Percentiles rank a stretch among this genome's conserved stretches.
phyloP scores from a whole-genome alignment of 306 rosid genomes.

The Cicer judaicum region DNA sequence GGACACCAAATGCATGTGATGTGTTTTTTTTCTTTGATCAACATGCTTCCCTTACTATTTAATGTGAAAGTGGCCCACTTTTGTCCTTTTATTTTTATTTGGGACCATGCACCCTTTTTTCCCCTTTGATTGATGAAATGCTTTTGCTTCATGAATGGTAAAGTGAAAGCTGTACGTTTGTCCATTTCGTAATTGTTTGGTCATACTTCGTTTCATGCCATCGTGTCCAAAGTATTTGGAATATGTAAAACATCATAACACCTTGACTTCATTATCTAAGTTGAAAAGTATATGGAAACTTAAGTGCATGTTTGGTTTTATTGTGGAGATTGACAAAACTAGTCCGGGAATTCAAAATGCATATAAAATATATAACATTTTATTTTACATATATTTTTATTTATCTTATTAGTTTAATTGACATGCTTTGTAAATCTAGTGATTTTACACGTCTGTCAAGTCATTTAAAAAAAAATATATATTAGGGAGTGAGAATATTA shows the following conservation, averaged over 20 bases:
- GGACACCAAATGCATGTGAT: conserved; percentile 57
- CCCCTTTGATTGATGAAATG: conserved; percentile 24
- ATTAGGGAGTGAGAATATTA: no score
- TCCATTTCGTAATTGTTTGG: conserved; percentile 41
- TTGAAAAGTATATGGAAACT: not conserved
- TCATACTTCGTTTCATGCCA: conserved; percentile 26
- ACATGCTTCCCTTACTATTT: conserved; percentile 31
- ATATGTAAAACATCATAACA: not conserved
- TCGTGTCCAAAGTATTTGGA: conserved; percentile 37
- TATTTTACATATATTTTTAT: no score
- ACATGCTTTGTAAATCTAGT: no score
- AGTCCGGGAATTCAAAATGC: no score
- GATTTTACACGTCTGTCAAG: no score
- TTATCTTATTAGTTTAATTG: no score
- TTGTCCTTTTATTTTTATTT: conserved; percentile 35
- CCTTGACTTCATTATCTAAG: not conserved
- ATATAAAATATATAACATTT: no score
- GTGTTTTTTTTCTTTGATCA: conserved; percentile 12
- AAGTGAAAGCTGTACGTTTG: conserved; percentile 44
- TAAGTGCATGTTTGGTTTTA: no score
- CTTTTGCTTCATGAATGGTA: conserved; percentile 31
- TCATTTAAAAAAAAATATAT: no score
- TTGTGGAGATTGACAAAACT: no score
- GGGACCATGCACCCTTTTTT: conserved; percentile 41
- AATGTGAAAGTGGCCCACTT: conserved; percentile 42